These are phyloP conservation scores for Phylloporus rhodoxanthus DNA, from an alignment of 768 basidiomycete species.

Conservation along the genomic window DNA sequence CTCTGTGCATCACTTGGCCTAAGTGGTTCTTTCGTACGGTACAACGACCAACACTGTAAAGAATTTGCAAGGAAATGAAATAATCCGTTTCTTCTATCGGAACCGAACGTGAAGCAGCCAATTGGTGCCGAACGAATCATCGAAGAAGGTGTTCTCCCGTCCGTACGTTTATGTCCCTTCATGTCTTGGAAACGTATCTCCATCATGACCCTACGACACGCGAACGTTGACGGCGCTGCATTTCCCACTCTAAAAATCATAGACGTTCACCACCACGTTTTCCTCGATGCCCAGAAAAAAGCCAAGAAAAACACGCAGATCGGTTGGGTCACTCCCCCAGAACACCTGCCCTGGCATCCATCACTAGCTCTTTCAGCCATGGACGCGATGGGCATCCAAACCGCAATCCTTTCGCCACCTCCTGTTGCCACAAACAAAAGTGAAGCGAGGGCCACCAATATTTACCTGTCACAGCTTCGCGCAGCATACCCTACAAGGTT, in stretches of 20 bases:
- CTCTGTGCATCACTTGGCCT: conserved; percentile 56
- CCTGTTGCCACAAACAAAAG: conserved; percentile 45
- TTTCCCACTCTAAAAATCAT: conserved; percentile 26
- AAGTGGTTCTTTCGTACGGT: conserved; percentile 75
- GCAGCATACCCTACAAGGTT: conserved; percentile 48
- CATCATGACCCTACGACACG: conserved; percentile 13
- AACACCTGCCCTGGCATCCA: conserved; percentile 61
- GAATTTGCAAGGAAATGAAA: conserved; percentile 39
- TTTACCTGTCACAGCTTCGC: conserved; percentile 43
- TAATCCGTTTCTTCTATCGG: conserved; percentile 4
- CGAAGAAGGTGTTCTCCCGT: conserved; percentile 6
- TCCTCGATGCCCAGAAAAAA: conserved; percentile 50
- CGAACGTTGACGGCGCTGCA: neutral
- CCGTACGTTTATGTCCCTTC: neutral
- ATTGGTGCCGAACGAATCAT: conserved; percentile 9
- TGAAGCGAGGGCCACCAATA: conserved; percentile 44
- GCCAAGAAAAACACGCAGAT: conserved; percentile 37
- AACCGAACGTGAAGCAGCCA: conserved; percentile 14
- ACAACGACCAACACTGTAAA: conserved; percentile 68
- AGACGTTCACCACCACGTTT: conserved; percentile 78
- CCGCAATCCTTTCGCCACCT: conserved; percentile 64
- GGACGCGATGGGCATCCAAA: conserved; percentile 52
- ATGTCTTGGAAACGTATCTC: neutral
- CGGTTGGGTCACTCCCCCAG: conserved; percentile 60
- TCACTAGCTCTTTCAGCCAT: conserved; percentile 56